Evolutionary conservation across 2,329 filamentous ascomycete species (phyloP), one percentile per base, ranked within the genome.

Genomic region (Leptodontidium sp.): DNA sequence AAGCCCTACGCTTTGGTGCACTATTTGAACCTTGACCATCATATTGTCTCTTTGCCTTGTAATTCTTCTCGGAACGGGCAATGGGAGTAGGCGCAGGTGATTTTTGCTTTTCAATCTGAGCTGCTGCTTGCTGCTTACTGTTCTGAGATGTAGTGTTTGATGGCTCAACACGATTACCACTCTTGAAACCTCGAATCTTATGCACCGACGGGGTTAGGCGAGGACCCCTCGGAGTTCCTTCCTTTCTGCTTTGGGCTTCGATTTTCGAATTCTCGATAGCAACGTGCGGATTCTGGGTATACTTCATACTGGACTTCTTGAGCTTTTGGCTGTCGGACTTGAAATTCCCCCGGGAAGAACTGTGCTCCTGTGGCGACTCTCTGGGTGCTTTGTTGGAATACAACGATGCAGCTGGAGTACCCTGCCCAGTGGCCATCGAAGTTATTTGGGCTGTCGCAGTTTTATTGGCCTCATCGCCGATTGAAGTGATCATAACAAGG

Each of bases 301-400:
- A 14, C 21, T 47, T 73, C 64, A 73, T 17, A 50, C 66, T 67
- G 2, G 68, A 68, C 62, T 67, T 73, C 0, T 50, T 17, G 8
- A 61, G 55, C 43, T 58, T 61, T 40, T 26, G 26, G 26, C 17
- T 45, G 12, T 26, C 14, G n/a, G 49, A 45, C 67, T 62, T 43
- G 52, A 58, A 61, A 35, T 50, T 21, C 2, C 14, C 47, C 7
- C 12, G 12, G 38, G 2, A 17, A 9, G 17, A 3, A 59, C 38
- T 59, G 38, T 8, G 1, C 15, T 29, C 35, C 15, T 43, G n/a
- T 52, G 15, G 11, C 26, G 15, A 15, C 24, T 6, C 24, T 35
- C 26, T 26, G 24, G 26, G 3, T 32, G 3, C 26, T n/a, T 24
- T 26, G 7, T 6, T 35, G 35, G 35, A 2, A 24, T n/a, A 11